Percentiles rank a stretch among this genome's conserved stretches.
These are phyloP conservation scores for Vishniacozyma victoriae DNA, from an alignment of 768 basidiomycete species.

Conservation along the genomic window DNA sequence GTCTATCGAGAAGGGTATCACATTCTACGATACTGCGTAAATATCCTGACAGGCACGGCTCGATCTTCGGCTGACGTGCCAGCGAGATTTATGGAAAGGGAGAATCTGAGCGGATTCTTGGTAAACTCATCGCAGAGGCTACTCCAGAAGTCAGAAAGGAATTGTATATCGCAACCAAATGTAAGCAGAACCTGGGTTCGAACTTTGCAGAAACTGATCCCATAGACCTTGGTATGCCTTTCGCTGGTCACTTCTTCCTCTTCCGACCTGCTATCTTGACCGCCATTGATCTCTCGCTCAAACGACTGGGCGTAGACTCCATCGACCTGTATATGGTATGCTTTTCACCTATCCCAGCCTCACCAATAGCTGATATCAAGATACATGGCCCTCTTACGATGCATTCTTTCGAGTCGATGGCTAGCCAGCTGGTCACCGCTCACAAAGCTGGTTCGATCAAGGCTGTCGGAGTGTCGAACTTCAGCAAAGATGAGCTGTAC, in stretches of 20 bases:
- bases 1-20: slow-evolving; percentile 28
- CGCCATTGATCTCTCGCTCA: slow-evolving; percentile 15
- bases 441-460: slow-evolving; percentile 40
- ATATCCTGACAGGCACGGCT: slow-evolving; percentile 2
- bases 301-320: slow-evolving; percentile 34
- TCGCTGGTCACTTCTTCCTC: slow-evolving; percentile 29
- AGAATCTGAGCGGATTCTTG: slow-evolving; percentile 41
- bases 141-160: slow-evolving; percentile 28
- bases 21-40: slow-evolving; percentile 45
- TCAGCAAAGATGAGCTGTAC: slow-evolving; percentile 39
- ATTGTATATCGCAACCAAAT: slow-evolving; percentile 43
- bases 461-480: slow-evolving; percentile 42
- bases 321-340: slow-evolving; percentile 41
- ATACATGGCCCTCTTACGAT: slow-evolving; percentile 35
- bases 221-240: slow-evolving; percentile 18
- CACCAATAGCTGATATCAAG: slow-evolving; percentile 1
- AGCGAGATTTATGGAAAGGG: slow-evolving; percentile 41
- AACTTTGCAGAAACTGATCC: not conserved
- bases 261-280: slow-evolving; percentile 6
- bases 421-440: slow-evolving; percentile 34
- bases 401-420: slow-evolving; percentile 34
- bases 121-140: slow-evolving; percentile 35
- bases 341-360: not conserved
- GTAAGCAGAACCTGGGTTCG: slow-evolving; percentile 15
- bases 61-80: not conserved